These are phyloP conservation scores for Gloeostereum incarnatum DNA, from an alignment of 768 basidiomycete genomes.

Conservation along the genomic window DNA sequence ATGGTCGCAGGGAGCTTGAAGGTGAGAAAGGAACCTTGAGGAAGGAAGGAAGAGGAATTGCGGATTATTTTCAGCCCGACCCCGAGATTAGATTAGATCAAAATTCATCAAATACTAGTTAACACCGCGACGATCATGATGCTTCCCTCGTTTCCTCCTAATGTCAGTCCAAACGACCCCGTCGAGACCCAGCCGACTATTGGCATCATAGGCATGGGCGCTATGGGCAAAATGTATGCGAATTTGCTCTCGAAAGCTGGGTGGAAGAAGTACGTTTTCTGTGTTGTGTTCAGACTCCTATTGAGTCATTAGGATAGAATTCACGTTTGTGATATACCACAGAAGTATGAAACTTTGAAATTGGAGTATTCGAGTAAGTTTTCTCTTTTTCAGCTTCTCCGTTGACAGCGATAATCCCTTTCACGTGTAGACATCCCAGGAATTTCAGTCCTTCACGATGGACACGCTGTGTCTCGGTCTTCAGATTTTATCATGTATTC, in stretches of 20 bases:
- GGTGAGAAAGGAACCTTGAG: too few species aligned
- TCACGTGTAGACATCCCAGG: slow-evolving; percentile 37
- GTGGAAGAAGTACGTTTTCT: slow-evolving; percentile 62
- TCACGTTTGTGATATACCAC: slow-evolving; percentile 80
- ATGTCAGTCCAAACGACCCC: slow-evolving; percentile 4
- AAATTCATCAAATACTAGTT: too few species aligned
- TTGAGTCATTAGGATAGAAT: slow-evolving; percentile 54
- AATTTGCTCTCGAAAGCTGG: slow-evolving; percentile 67
- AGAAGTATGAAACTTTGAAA: slow-evolving; percentile 56
- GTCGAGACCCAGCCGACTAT: slow-evolving; percentile 56
- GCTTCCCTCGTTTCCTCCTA: slow-evolving; percentile 4
- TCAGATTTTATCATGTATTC: slow-evolving; percentile 95
- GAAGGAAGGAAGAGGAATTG: too few species aligned
- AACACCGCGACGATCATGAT: too few species aligned
- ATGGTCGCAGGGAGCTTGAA: too few species aligned
- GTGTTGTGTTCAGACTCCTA: background rate
- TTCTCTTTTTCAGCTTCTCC: background rate
- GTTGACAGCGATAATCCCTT: slow-evolving; percentile 2
- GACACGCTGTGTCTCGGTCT: slow-evolving; percentile 79
- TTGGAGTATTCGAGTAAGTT: slow-evolving; percentile 49
- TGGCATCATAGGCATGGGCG: slow-evolving; percentile 94
- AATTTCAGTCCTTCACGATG: slow-evolving; percentile 63
- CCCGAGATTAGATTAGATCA: too few species aligned
- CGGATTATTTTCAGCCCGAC: too few species aligned
- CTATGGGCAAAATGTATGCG: slow-evolving; percentile 96